Percentiles rank a stretch among this genome's conserved stretches.
phyloP scores from a whole-genome alignment of 208 protist species.

The Leishmania martiniquensis region DNA sequence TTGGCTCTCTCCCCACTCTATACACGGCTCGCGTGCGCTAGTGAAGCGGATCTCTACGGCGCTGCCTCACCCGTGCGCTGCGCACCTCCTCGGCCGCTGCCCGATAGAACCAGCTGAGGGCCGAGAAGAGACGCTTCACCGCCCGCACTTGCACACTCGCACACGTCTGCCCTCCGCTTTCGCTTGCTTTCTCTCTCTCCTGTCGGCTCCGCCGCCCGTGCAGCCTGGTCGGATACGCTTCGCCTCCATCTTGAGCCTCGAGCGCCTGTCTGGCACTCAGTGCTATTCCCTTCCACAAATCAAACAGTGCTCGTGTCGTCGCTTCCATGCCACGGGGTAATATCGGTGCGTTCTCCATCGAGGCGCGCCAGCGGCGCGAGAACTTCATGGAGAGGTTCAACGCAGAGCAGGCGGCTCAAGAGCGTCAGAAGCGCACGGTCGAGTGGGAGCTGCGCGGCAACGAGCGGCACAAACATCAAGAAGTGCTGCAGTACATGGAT shows the following conservation, averaged over 20 bases:
- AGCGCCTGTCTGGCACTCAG: neutral
- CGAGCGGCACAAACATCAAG: constrained; percentile 40
- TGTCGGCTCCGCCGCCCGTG: neutral
- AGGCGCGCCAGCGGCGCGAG: constrained; percentile 70
- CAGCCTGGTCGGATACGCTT: neutral
- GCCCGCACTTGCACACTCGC: neutral
- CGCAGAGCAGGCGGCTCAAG: constrained; percentile 43
- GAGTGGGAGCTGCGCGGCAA: constrained; percentile 73
- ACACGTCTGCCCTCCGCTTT: neutral
- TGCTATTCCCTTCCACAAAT: neutral
- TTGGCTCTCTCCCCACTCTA: neutral
- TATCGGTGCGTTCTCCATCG: constrained; percentile 44
- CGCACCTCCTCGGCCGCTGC: neutral
- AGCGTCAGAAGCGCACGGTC: constrained; percentile 41
- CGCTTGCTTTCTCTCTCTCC: neutral
- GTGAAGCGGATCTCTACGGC: neutral
- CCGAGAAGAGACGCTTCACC: neutral
- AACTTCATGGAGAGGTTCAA: constrained; percentile 66
- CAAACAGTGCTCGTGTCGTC: neutral
- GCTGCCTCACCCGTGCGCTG: neutral
- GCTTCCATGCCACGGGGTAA: constrained; percentile 17
- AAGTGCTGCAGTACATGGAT: constrained; percentile 71
- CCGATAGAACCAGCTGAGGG: neutral
- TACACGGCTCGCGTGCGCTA: neutral
- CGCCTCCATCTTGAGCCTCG: neutral